Conservation (phyloP, 2,329 filamentous ascomycete genomes). For the Ramularia endophylla region DNA sequence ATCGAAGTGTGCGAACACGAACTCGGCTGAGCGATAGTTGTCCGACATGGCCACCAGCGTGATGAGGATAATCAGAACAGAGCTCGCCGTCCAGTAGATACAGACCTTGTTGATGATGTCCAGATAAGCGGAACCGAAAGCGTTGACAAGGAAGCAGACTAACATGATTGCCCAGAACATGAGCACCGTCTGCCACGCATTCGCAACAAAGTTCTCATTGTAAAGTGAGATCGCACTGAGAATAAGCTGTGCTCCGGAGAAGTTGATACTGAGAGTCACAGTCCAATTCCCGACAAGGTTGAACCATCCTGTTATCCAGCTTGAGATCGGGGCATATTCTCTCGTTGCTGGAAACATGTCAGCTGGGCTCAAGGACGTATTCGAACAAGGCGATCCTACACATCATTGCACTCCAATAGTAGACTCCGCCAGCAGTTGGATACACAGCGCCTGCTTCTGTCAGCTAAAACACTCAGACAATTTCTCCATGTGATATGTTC, state of each 20-base stretch:
- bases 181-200: constrained; percentile 62
- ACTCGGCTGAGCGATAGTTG: constrained; percentile 51
- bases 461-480: too few relatives aligned
- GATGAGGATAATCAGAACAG: constrained; percentile 63
- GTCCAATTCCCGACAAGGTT: constrained; percentile 72
- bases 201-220: constrained; percentile 63
- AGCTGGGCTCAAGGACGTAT: too few relatives aligned
- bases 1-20: constrained; percentile 65
- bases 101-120: constrained; percentile 67
- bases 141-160: constrained; percentile 58
- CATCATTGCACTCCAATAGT: constrained; percentile 65
- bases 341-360: constrained; percentile 52
- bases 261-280: constrained; percentile 58
- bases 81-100: constrained; percentile 64
- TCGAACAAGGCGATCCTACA: not conserved
- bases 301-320: constrained; percentile 68
- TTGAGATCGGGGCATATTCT: constrained; percentile 60
- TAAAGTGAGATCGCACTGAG: constrained; percentile 63
- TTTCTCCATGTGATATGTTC: too few relatives aligned
- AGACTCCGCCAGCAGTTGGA: constrained; percentile 63
- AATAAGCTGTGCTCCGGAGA: constrained; percentile 64
- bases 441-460: too few relatives aligned
- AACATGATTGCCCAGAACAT: constrained; percentile 68
- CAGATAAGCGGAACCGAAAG: constrained; percentile 56
- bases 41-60: constrained; percentile 58